These are phyloP conservation scores for Yamadazyma taylorii DNA, from an alignment of 1,139 yeast species.

Conservation along the genomic window DNA sequence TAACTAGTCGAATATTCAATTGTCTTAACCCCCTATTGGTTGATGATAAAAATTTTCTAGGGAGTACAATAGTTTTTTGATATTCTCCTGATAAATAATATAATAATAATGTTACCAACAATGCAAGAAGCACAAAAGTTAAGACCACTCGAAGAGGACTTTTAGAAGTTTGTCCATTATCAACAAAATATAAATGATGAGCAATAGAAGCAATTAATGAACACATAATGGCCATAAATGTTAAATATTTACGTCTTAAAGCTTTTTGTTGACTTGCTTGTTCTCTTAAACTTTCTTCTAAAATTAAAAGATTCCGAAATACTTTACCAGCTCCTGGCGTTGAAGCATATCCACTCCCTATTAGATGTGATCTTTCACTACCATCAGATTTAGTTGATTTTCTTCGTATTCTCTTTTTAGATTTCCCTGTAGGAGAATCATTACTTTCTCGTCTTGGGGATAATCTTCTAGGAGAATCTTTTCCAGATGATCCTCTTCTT, in stretches of 20 bases:
- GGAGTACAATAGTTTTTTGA: slow-evolving; percentile 76
- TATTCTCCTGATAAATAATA: slow-evolving; percentile 91
- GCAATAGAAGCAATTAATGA: slow-evolving; percentile 42
- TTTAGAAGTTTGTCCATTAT: slow-evolving; percentile 26
- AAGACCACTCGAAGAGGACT: slow-evolving; percentile 40
- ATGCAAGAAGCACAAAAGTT: slow-evolving; percentile 66
- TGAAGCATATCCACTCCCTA: slow-evolving; percentile 42
- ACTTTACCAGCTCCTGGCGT: slow-evolving; percentile 68
- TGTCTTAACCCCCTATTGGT: slow-evolving; percentile 88
- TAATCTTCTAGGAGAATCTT: slow-evolving; percentile 8
- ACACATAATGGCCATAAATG: slow-evolving; percentile 60
- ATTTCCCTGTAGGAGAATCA: slow-evolving; percentile 22
- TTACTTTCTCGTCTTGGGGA: slow-evolving; percentile 16
- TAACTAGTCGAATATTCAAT: slow-evolving; percentile 74
- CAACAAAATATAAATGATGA: slow-evolving; percentile 38
- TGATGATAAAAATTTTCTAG: slow-evolving; percentile 72
- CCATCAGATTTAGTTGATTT: slow-evolving; percentile 31
- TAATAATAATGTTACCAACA: slow-evolving; percentile 66
- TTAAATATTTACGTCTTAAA: slow-evolving; percentile 69
- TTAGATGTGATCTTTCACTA: slow-evolving; percentile 25
- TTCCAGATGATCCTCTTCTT: slow-evolving; percentile 3
- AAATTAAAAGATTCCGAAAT: slow-evolving; percentile 73
- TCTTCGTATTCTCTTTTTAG: slow-evolving; percentile 30
- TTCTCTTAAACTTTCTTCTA: slow-evolving; percentile 81
- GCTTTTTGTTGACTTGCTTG: slow-evolving; percentile 75